Conservation (phyloP, 805 yeast genomes). For the Lipomyces kockii region DNA sequence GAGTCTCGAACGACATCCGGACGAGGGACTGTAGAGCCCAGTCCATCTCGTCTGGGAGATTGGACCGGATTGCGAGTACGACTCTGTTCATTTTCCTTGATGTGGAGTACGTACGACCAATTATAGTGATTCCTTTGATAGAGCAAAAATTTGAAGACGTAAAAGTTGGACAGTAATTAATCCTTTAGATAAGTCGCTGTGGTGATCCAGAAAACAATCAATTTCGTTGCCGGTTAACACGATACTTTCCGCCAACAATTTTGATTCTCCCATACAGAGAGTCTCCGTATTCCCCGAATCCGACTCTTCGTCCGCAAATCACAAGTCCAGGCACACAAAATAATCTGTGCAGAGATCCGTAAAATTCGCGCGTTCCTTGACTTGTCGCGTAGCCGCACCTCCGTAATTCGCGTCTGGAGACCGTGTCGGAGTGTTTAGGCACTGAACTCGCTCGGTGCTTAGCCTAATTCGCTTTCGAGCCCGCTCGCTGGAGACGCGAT, state of each 20-base stretch:
- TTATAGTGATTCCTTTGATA: neutral
- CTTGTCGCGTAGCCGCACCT: neutral
- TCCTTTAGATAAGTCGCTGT: neutral
- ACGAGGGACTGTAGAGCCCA: slow-evolving; percentile 68
- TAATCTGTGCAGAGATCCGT: neutral
- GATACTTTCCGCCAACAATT: neutral
- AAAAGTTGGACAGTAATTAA: neutral
- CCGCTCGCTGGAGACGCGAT: neutral
- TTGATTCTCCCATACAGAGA: neutral
- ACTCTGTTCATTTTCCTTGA: slow-evolving; percentile 50
- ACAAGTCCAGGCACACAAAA: neutral
- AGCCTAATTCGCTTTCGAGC: neutral
- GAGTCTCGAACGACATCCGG: slow-evolving; percentile 53
- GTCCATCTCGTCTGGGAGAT: slow-evolving; percentile 66
- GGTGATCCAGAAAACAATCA: neutral
- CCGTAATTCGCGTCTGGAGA: neutral
- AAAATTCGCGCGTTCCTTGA: neutral
- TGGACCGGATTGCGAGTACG: slow-evolving; percentile 69
- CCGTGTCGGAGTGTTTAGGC: too few relatives aligned
- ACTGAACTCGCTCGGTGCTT: neutral
- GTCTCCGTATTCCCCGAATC: neutral
- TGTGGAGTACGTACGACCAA: neutral
- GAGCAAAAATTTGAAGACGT: neutral
- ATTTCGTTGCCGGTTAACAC: neutral
- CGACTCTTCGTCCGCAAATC: neutral